Evolutionary conservation across 345 rosid genomes (phyloP).

Genomic region (Lagerstroemia speciosa): DNA sequence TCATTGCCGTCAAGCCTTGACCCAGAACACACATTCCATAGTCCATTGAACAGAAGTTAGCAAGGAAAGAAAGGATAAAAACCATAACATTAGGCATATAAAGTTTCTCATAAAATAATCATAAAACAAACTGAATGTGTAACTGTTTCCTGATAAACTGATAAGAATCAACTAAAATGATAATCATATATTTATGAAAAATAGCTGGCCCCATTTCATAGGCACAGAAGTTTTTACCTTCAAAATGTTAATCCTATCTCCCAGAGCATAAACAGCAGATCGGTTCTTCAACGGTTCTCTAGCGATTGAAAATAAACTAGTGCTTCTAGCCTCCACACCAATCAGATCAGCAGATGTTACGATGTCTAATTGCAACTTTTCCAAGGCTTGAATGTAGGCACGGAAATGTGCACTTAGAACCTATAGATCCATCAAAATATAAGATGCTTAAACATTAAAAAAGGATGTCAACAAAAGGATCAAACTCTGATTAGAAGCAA

Average conservation of each 20-base stretch:
- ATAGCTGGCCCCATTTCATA: not conserved
- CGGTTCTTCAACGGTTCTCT: constrained; percentile 90
- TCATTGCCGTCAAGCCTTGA: not conserved
- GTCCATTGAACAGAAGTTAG: not conserved
- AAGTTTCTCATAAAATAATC: not conserved
- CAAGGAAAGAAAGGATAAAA: not conserved
- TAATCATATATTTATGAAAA: not conserved
- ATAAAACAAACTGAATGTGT: not conserved
- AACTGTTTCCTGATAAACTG: constrained; percentile 1
- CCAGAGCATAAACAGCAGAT: constrained; percentile 89
- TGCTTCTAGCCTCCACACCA: constrained; percentile 90
- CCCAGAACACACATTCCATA: not conserved
- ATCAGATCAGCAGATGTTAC: constrained; percentile 87
- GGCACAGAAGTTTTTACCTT: constrained; percentile 36
- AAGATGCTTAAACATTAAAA: not conserved
- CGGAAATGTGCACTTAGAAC: constrained; percentile 97
- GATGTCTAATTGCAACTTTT: constrained; percentile 92
- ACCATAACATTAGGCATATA: not conserved
- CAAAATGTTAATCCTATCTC: constrained; percentile 81
- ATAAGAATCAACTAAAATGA: not conserved
- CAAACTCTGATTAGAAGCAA: not conserved
- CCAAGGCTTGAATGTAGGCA: constrained; percentile 93
- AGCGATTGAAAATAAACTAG: constrained; percentile 70
- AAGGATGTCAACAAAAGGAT: not conserved
- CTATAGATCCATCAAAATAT: constrained; percentile 22